phyloP scores from a whole-genome alignment of 192 early-diverging fungal species.

The Rhizophagus sp. region DNA sequence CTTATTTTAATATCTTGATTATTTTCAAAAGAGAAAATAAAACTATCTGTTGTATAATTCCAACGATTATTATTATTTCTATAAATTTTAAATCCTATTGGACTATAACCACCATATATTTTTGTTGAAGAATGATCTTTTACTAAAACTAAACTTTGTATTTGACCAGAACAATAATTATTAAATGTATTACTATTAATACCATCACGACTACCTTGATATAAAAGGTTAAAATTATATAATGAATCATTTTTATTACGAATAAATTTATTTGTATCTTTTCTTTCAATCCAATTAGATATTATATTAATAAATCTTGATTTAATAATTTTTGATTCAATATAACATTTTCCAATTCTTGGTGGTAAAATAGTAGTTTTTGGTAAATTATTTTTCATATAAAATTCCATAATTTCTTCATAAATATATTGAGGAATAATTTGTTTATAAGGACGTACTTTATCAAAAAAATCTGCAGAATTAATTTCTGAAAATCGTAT shows the following conservation, averaged over 20 bases:
- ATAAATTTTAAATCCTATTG: background rate
- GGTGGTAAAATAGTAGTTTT: background rate
- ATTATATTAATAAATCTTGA: background rate
- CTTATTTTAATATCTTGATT: background rate
- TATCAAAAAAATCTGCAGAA: constrained; percentile 9
- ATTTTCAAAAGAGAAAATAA: constrained; percentile 4
- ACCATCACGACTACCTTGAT: constrained; percentile 6
- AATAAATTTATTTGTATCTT: background rate
- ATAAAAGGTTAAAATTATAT: constrained; percentile 15
- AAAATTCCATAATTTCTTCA: constrained; percentile 3
- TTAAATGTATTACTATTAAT: constrained; percentile 3
- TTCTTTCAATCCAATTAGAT: background rate
- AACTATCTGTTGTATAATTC: background rate
- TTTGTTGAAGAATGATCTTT: too few relatives aligned
- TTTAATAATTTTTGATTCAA: constrained; percentile 11
- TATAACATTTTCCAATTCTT: background rate
- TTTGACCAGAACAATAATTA: background rate
- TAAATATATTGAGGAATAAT: background rate
- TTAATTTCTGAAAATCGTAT: constrained; percentile 16
- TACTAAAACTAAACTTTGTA: background rate
- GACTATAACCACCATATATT: constrained; percentile 6
- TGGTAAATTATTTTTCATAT: background rate
- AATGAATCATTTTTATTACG: background rate
- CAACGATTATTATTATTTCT: background rate
- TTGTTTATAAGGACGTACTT: constrained; percentile 6